Base-by-base conservation (phyloP, 2,329 filamentous ascomycete species). In the Ilyonectria sp. region DNA sequence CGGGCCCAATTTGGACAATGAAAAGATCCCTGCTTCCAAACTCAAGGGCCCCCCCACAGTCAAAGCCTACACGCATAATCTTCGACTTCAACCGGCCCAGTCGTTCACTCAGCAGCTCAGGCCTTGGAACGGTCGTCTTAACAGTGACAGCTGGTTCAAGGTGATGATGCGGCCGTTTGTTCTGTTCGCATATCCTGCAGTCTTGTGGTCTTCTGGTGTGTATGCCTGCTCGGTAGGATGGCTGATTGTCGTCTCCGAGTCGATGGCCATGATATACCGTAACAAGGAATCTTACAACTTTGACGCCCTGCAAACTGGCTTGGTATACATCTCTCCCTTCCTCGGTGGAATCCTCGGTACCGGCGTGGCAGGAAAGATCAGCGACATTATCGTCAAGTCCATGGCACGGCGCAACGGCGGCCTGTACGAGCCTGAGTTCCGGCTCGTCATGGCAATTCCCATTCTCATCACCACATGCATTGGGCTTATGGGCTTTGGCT, bases 401-500 rank as follows among this genome's bases (percentile, higher is more conserved):
- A 94, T 98, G 92, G 88, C 94, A 2, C 88, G 91, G 40, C 90
- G 91, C 31, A 98, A 98, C 73, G 94, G 93, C n/a, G 95, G 95
- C 2, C 85, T 98, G 3, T 98, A 98, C 79, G 95, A 98, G 79
- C 95, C 95, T 1, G 95, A 98, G 80, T 98, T 97, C 77, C 90
- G 95, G 7, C 87, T 97, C 0, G 87, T 97, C 49, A 97, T 98
- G 95, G 93, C 90, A 0, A 81, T 92, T 3, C 95, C 95, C 0
- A 91, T 98, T 35, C 85, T 92, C 1, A 75, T 98, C 60, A 90
- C 90, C 4, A 98, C 95, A 0, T 90, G 91, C 1, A 90, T 95
- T 35, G 96, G 96, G 0, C 87, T 98, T 17, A 97, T 98, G 91
- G 95, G 94, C 2, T 98, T 96, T 76, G 95, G 95, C n/a, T 98